Percentiles rank a stretch among this genome's conserved stretches.
Evolutionary conservation across 75 land plant species (phyloP).

Genomic region (Pinus taeda): DNA sequence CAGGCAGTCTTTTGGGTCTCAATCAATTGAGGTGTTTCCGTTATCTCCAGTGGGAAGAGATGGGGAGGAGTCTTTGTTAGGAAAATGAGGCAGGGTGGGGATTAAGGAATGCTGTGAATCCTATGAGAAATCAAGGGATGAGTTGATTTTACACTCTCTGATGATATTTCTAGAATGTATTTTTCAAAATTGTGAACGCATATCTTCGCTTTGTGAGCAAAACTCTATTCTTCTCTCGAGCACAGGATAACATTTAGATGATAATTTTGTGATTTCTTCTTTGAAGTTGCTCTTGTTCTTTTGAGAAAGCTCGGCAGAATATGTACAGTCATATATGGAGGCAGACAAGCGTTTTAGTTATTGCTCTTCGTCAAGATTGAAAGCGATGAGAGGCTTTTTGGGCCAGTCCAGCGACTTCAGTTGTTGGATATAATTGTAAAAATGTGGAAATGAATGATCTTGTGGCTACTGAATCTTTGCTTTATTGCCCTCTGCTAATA

Average conservation of each 20-base stretch:
- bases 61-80: not conserved
- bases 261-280: not conserved
- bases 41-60: not conserved
- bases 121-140: not conserved
- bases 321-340: conserved; percentile 2
- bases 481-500: not conserved
- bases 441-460: not conserved
- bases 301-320: not conserved
- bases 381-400: not conserved
- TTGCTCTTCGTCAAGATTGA: not conserved
- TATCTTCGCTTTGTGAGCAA: not conserved
- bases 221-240: not conserved
- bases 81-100: not conserved
- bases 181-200: not conserved
- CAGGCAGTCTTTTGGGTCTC: not conserved
- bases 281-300: not conserved
- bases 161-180: not conserved
- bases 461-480: not conserved
- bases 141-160: not conserved
- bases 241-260: not conserved
- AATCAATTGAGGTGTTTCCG: not conserved
- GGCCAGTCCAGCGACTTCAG: too few species aligned
- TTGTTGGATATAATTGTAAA: not conserved
- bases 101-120: not conserved
- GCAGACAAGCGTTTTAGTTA: not conserved